Evolutionary conservation across 306 rosid species (phyloP).

Genomic region (Pueraria montana): DNA sequence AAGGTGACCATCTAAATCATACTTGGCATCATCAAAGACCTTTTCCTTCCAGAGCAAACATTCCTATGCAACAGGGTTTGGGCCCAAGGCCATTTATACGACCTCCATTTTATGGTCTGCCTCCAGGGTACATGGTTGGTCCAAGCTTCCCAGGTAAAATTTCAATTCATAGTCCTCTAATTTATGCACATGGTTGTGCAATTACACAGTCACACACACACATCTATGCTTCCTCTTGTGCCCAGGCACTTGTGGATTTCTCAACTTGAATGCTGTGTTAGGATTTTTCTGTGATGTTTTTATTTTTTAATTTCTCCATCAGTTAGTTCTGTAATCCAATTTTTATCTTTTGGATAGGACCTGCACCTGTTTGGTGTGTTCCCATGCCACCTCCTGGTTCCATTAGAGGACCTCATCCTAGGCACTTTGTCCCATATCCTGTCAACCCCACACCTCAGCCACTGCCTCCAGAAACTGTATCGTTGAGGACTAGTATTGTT

Average conservation of each 20-base stretch:
- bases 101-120: conserved; percentile 75
- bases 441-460: conserved; percentile 60
- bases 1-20: conserved; percentile 70
- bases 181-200: not conserved
- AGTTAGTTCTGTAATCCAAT: conserved; percentile 32
- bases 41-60: conserved; percentile 68
- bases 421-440: conserved; percentile 68
- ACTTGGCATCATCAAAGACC: conserved; percentile 85
- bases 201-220: conserved; percentile 9
- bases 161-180: conserved; percentile 35
- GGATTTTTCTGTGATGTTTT: not conserved
- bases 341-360: conserved; percentile 63
- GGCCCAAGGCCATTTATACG: conserved; percentile 82
- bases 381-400: conserved; percentile 74
- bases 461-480: conserved; percentile 61
- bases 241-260: not conserved
- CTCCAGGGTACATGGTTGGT: conserved; percentile 81
- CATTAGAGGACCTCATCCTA: conserved; percentile 77
- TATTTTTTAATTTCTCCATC: conserved; percentile 11
- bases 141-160: conserved; percentile 80
- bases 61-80: conserved; percentile 73
- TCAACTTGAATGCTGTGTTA: conserved; percentile 17
- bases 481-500: conserved; percentile 69
- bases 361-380: conserved; percentile 74
- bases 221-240: not conserved